A percentile compares a stretch with the other conserved stretches of the same genome.
These are phyloP conservation scores for Cubamyces sp. DNA, from an alignment of 768 basidiomycete genomes.

Conservation along the genomic window DNA sequence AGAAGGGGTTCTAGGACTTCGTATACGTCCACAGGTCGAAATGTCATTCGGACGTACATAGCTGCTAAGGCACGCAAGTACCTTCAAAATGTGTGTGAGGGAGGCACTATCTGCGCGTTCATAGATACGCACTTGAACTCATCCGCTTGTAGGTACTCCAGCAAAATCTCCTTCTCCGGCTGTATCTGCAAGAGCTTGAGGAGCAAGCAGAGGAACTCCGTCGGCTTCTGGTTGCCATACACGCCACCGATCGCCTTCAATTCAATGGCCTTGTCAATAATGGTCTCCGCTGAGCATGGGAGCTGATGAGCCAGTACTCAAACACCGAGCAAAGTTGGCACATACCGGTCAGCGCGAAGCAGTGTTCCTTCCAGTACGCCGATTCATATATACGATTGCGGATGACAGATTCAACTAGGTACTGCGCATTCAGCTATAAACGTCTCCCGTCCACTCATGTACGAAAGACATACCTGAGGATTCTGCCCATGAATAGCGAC, in stretches of 20 bases:
- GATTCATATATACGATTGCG: slow-evolving; percentile 96
- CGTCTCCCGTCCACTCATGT: neutral
- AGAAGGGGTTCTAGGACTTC: slow-evolving; percentile 92
- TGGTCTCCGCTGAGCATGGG: slow-evolving; percentile 70
- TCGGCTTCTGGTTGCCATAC: slow-evolving; percentile 93
- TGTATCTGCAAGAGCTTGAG: slow-evolving; percentile 96
- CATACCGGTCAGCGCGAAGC: slow-evolving; percentile 92
- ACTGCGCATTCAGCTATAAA: slow-evolving; percentile 51
- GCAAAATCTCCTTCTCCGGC: slow-evolving; percentile 94
- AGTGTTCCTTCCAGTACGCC: slow-evolving; percentile 97
- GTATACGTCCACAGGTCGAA: slow-evolving; percentile 87
- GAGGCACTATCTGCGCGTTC: too few relatives aligned
- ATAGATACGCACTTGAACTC: slow-evolving; percentile 89
- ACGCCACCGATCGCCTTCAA: slow-evolving; percentile 88
- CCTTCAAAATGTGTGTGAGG: slow-evolving; percentile 44
- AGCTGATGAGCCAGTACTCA: slow-evolving; percentile 12
- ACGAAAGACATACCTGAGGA: slow-evolving; percentile 71
- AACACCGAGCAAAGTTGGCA: slow-evolving; percentile 9
- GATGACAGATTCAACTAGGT: slow-evolving; percentile 94
- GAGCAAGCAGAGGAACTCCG: slow-evolving; percentile 89
- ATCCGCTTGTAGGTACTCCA: slow-evolving; percentile 94
- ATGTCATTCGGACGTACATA: slow-evolving; percentile 95
- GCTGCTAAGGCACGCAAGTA: slow-evolving; percentile 93
- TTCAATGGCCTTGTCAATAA: slow-evolving; percentile 93
- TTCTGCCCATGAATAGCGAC: slow-evolving; percentile 94